Percentiles rank a stretch among this genome's conserved stretches.
Evolutionary conservation across 345 rosid genomes (phyloP).

Genomic region (Aquilaria yunnanensis): DNA sequence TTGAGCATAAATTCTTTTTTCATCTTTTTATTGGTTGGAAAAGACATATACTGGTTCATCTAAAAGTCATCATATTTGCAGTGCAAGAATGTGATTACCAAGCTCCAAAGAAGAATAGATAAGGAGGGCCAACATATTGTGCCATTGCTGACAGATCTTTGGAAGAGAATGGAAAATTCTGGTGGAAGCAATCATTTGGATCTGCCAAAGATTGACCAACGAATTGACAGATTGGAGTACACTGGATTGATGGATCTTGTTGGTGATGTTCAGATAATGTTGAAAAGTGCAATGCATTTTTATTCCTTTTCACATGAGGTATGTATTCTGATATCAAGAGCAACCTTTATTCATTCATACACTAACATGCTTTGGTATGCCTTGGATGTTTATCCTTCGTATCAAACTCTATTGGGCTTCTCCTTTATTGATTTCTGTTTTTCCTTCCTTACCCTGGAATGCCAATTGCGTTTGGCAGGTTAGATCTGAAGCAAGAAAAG

Average conservation of each 20-base stretch:
- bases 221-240: constrained; percentile 81
- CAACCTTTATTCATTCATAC: background rate
- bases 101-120: constrained; percentile 83
- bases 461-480: constrained; percentile 46
- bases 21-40: background rate
- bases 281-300: constrained; percentile 81
- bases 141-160: constrained; percentile 79
- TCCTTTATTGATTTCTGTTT: background rate
- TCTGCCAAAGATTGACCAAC: constrained; percentile 80
- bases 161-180: constrained; percentile 79
- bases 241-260: constrained; percentile 81
- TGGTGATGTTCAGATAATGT: constrained; percentile 80
- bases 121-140: constrained; percentile 96
- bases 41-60: constrained; percentile 5
- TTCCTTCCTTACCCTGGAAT: background rate
- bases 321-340: constrained; percentile 14
- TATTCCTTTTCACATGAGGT: constrained; percentile 95
- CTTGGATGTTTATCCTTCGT: background rate
- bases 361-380: background rate
- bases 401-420: background rate
- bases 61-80: constrained; percentile 28
- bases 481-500: constrained; percentile 92
- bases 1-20: background rate
- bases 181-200: constrained; percentile 69
- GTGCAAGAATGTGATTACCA: constrained; percentile 89